phyloP scores from a whole-genome alignment of 345 rosid genomes.

The Isatis tinctoria region DNA sequence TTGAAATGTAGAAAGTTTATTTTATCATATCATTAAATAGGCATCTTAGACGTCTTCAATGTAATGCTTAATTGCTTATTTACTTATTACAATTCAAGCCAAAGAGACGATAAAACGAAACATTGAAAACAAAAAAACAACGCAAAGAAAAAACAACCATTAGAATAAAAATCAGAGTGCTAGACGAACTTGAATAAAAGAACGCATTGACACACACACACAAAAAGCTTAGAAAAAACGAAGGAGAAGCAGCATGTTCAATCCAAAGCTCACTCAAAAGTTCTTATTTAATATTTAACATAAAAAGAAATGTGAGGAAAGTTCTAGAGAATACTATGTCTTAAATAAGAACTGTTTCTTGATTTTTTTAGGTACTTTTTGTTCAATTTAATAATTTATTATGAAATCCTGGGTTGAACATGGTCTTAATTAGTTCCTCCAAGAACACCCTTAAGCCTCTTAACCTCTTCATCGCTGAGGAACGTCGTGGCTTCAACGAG shows the following conservation, averaged over 20 bases:
- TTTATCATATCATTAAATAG: background rate
- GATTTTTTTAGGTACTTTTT: too few relatives aligned
- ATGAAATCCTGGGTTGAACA: too few relatives aligned
- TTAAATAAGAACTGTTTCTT: too few relatives aligned
- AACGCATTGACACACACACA: background rate
- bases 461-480: conserved; percentile 59
- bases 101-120: background rate
- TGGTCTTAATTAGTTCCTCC: conserved; percentile 79
- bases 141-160: background rate
- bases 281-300: too few relatives aligned
- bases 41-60: background rate
- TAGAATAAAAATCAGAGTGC: background rate
- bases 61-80: conserved; percentile 16
- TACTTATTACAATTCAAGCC: conserved; percentile 12
- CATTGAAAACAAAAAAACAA: background rate
- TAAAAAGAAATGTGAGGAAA: too few relatives aligned
- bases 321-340: too few relatives aligned
- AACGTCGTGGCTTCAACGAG: conserved; percentile 51
- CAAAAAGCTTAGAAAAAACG: background rate
- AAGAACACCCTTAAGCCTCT: conserved; percentile 84
- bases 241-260: background rate
- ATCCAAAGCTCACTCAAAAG: too few relatives aligned
- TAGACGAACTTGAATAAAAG: conserved; percentile 11
- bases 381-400: too few relatives aligned
- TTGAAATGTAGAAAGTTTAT: too few relatives aligned